Conservation (phyloP, 345 rosid genomes). For the Citrus cavaleriei region DNA sequence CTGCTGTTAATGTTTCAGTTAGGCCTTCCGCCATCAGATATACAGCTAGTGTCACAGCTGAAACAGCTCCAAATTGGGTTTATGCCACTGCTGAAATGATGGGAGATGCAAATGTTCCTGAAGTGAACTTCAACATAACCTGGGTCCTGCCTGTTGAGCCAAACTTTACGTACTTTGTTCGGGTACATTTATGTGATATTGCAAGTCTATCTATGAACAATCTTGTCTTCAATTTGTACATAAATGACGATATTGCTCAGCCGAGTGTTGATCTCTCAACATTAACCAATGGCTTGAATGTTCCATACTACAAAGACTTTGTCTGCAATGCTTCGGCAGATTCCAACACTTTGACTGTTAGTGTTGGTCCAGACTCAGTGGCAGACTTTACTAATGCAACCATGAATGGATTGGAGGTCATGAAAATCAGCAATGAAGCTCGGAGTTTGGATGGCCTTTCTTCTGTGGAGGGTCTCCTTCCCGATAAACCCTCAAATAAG, state of each 20-base stretch:
- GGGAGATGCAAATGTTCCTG: slow-evolving; percentile 76
- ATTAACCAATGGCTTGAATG: slow-evolving; percentile 39
- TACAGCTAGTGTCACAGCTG: slow-evolving; percentile 39
- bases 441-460: slow-evolving; percentile 68
- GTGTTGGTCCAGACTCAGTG: slow-evolving; percentile 76
- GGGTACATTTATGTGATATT: slow-evolving; percentile 90
- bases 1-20: slow-evolving; percentile 63
- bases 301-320: slow-evolving; percentile 78
- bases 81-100: slow-evolving; percentile 88
- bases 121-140: slow-evolving; percentile 72
- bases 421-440: slow-evolving; percentile 79
- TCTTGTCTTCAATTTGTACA: slow-evolving; percentile 77
- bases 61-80: slow-evolving; percentile 86
- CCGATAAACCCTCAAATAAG: slow-evolving; percentile 41
- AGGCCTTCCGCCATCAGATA: slow-evolving; percentile 67
- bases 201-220: slow-evolving; percentile 62
- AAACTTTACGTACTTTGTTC: slow-evolving; percentile 72
- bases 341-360: slow-evolving; percentile 58
- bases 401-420: slow-evolving; percentile 85
- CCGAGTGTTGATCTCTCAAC: slow-evolving; percentile 75
- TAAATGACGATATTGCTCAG: slow-evolving; percentile 68
- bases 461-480: slow-evolving; percentile 56
- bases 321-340: slow-evolving; percentile 62
- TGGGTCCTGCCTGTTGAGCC: slow-evolving; percentile 79
- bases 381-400: slow-evolving; percentile 62